Evolutionary conservation across 75 land plant genomes (phyloP).

Genomic region (Larix kaempferi): DNA sequence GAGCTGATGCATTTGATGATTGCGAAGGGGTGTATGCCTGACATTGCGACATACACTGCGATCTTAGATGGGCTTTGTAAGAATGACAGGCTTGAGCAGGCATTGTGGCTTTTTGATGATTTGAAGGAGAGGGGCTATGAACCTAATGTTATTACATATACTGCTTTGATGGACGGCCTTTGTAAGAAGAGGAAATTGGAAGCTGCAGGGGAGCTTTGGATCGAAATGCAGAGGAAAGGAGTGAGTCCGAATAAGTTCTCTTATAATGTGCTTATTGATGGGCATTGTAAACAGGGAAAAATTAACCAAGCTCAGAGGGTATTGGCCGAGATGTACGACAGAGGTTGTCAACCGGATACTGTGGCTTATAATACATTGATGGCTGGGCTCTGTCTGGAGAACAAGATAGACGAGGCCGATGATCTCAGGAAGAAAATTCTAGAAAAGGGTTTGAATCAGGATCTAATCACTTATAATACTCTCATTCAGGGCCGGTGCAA

Average conservation of each 20-base stretch:
- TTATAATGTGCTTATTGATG: slow-evolving; percentile 63
- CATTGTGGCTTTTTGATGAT: slow-evolving; percentile 38
- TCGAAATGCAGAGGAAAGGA: slow-evolving; percentile 46
- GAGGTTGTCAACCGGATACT: slow-evolving; percentile 25
- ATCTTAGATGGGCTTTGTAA: slow-evolving; percentile 39
- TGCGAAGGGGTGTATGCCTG: slow-evolving; percentile 34
- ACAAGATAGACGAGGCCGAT: slow-evolving; percentile 28
- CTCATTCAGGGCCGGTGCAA: slow-evolving; percentile 59
- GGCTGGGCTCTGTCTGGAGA: slow-evolving; percentile 29
- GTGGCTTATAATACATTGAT: slow-evolving; percentile 45
- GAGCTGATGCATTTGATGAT: slow-evolving; percentile 56
- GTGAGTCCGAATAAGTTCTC: slow-evolving; percentile 35
- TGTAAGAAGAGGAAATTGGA: slow-evolving; percentile 34
- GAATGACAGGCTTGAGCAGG: slow-evolving; percentile 20
- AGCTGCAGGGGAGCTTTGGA: slow-evolving; percentile 44
- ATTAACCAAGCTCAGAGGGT: slow-evolving; percentile 26
- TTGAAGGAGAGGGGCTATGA: slow-evolving; percentile 53
- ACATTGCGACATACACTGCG: slow-evolving; percentile 42
- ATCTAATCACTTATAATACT: slow-evolving; percentile 62
- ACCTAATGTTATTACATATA: slow-evolving; percentile 40
- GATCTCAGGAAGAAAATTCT: slow-evolving; percentile 39
- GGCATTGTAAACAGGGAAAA: slow-evolving; percentile 41
- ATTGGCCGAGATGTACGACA: slow-evolving; percentile 33
- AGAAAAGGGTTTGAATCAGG: slow-evolving; percentile 44
- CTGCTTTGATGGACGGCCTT: slow-evolving; percentile 54